Evolutionary conservation across 2,329 filamentous ascomycete species (phyloP), one percentile per base, ranked within the genome.

Genomic region (Sporothrix phasma): DNA sequence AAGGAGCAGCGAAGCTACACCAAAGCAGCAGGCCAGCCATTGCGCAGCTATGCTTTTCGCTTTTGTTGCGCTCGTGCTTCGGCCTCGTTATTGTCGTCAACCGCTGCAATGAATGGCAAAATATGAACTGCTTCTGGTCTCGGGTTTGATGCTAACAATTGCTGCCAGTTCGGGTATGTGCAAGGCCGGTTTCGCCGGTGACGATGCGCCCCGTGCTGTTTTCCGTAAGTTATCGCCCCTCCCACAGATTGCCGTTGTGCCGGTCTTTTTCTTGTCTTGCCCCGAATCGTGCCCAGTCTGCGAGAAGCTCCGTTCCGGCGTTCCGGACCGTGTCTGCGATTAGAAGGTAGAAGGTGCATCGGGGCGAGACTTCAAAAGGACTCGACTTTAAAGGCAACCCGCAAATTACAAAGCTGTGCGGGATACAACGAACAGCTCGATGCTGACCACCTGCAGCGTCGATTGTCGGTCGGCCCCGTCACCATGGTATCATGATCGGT

Each of bases 401-500:
- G 31, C 11, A 13, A 37, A 37, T 13, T 13, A 13, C 34, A 37
- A 37, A n/a, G 3, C 11, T 37, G 43, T 7, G 43, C 24, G 6
- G 31, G 17, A n/a, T n/a, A n/a, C n/a, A 2, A 22, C n/a, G 22
- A 53, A 2, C 26, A 51, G 26, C 51, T 5, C 10, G 3, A 13
- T 13, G n/a, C 61, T 63, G 24, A 63, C 61, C 26, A 19, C 39
- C n/a, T 15, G 5, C 75, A 97, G 93, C 94, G 76, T 99, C 94
- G 79, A 99, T 99, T 81, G 94, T 99, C 83, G 94, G 94, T 80
- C 92, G 94, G 81, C 94, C 94, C 82, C 94, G 94, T 83, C 94
- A 99, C 80, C 94, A 97, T 94, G 94, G 93, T 87, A 97, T 99
- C 85, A 99, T 99, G 94, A 97, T 99, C 80, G 94, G 94, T 87